Evolutionary conservation across 1,284 basidiomycete genomes (phyloP), one percentile per base, ranked within the genome.

Genomic region (Apiotrichum akiyoshidainum): DNA sequence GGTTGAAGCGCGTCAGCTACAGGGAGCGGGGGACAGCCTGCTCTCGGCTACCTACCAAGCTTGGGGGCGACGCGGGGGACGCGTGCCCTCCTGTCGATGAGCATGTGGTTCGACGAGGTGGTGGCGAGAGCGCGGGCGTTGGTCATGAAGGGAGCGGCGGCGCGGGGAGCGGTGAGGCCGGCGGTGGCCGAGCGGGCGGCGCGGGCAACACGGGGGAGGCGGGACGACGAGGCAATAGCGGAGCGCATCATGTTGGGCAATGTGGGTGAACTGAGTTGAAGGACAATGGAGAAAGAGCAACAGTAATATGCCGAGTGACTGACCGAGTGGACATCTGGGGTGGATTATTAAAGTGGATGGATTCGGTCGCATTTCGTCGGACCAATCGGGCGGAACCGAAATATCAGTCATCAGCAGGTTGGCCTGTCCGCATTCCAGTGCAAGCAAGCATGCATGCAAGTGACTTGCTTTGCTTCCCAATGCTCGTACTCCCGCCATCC

Each of bases 161-260:
- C 17, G 46, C 31, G 11, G 50, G 55, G 19, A 46, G 57, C 16
- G 45, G 46, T 34, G 33, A 45, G 46, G 8, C 53, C 59, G 12
- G 53, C 26, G 46, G 19, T 7, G n/a, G 37, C 34, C 19, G 48
- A 35, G 21, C 48, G 48, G n/a, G 39, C 35, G n/a, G 35, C 35
- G 37, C 48, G 19, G 8, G 48, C 48, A 19, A 50, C 35, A 14
- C 46, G 26, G 11, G 46, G 31, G 48, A 50, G 35, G 21, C 68
- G 61, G 13, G 70, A 72, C 0, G 70, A 68, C 0, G 72, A 68
- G 11, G 70, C 70, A 54, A 69, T 60, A n/a, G 68, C 48, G 10
- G 68, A 61, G 44, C 67, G 62, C 58, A 71, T 52, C 35, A 50
- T 50, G 39, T 50, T 62, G 35, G 53, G n/a, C 16, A 46, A 37